Evolutionary conservation across 345 rosid genomes (phyloP).

Genomic region (Gossypium australe): DNA sequence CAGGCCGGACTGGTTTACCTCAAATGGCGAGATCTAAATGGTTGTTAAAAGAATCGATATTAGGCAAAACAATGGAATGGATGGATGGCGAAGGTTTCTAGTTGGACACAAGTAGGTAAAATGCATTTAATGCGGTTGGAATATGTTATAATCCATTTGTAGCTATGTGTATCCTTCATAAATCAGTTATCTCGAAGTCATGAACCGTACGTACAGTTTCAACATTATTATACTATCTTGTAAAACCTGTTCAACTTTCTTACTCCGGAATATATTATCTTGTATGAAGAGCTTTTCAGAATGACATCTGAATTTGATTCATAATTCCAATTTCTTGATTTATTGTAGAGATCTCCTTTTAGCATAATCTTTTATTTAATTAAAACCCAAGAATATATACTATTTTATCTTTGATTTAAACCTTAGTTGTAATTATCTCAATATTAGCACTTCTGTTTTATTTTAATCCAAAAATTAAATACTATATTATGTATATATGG

Average conservation of each 20-base stretch:
- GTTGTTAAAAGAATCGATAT: conserved; percentile 36
- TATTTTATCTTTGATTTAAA: no score
- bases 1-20: conserved; percentile 84
- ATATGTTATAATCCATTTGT: neutral
- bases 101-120: neutral
- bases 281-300: neutral
- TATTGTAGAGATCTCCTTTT: no score
- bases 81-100: neutral
- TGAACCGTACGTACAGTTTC: neutral
- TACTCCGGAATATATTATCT: neutral
- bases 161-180: neutral
- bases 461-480: no score
- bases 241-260: neutral
- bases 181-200: neutral
- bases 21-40: conserved; percentile 75
- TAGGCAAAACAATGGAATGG: neutral
- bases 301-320: no score
- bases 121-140: neutral
- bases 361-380: no score
- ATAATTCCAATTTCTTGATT: no score
- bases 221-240: neutral
- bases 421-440: no score
- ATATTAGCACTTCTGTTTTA: no score
- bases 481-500: no score
- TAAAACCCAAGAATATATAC: no score